Percentiles rank a stretch among this genome's conserved stretches.
Evolutionary conservation across 805 yeast species (phyloP).

Genomic region (Phaffomyces antillensis): DNA sequence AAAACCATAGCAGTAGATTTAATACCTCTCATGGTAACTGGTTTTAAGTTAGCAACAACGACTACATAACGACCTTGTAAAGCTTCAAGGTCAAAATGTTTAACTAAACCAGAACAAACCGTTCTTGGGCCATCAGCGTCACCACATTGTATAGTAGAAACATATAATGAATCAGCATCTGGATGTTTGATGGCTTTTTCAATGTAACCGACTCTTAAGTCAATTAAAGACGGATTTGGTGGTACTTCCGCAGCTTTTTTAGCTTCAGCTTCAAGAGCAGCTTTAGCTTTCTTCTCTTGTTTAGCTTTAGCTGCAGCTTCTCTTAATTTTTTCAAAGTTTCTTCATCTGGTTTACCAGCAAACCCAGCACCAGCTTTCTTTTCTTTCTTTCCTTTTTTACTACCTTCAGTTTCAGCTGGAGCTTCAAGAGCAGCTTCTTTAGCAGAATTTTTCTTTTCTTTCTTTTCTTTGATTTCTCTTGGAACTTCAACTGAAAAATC

Average conservation of each 20-base stretch:
- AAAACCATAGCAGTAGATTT: constrained; percentile 95
- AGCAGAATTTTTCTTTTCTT: constrained; percentile 37
- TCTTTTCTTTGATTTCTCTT: constrained; percentile 60
- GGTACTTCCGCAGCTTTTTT: constrained; percentile 55
- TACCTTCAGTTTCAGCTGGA: constrained; percentile 19
- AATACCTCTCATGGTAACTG: constrained; percentile 96
- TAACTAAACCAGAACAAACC: constrained; percentile 94
- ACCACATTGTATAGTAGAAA: constrained; percentile 94
- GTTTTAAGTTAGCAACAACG: constrained; percentile 92
- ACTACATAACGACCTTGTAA: constrained; percentile 93
- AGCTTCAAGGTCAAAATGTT: constrained; percentile 81
- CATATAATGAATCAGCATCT: constrained; percentile 93
- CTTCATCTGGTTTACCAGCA: constrained; percentile 40
- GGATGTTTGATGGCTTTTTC: constrained; percentile 97
- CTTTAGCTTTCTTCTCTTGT: constrained; percentile 54
- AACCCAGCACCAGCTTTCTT: constrained; percentile 21
- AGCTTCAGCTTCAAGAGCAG: constrained; percentile 29
- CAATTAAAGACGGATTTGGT: constrained; percentile 78
- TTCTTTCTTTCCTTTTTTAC: constrained; percentile 35
- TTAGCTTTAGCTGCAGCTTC: constrained; percentile 56
- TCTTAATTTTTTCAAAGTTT: constrained; percentile 37
- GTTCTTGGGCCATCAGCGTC: constrained; percentile 97
- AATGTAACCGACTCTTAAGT: constrained; percentile 92
- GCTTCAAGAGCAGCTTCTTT: constrained; percentile 14
- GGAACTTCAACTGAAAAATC: constrained; percentile 61